Evolutionary conservation across 148 eudicot genomes (phyloP), one percentile per base, ranked within the genome.

Genomic region (Chenopodium berlandieri): DNA sequence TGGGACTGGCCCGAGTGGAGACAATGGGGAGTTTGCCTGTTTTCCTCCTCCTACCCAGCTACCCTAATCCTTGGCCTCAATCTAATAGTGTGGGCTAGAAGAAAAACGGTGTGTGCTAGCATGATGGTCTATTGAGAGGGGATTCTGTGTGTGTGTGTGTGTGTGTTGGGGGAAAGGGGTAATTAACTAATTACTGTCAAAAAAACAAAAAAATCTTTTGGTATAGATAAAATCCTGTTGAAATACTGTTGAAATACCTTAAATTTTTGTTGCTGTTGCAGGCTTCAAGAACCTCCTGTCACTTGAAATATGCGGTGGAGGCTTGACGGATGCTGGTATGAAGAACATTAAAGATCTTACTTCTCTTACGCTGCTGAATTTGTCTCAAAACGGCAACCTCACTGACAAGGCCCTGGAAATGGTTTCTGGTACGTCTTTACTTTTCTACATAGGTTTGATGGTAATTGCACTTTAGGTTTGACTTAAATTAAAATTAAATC

Each of bases 261-360:
- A 23, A 27, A 72, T 27, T 74, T 27, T 14, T 65, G 10, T 37
- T 60, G 60, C 44, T 79, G 77, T 31, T 63, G 69, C 84, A 95
- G 99, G 85, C 83, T 92, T 95, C 79, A 96, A 94, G 86, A 92
- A 90, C 67, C 91, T 96, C 6, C 90, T 87, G 78, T 94, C 98
- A 22, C 88, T 94, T 80, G 99, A 96, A 90, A 92, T 94, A 27
- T 96, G 99, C 54, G 92, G 98, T 9, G 99, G 99, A 75, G 94
- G 98, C 40, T 77, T 96, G 81, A 94, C 98, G 17, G 99, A 95
- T 87, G 90, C 88, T 67, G 99, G 99, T 71, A 97, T 95, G 76
- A 94, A 92, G 87, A 94, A 94, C 78, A 92, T 95, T 82, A 92
- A 93, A 82, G 94, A 95, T 82, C 92, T 95, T 54, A 65, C 88